Evolutionary conservation across 129 eudicot species (phyloP), one percentile per base, ranked within the genome.

Genomic region (Lactuca sativa): DNA sequence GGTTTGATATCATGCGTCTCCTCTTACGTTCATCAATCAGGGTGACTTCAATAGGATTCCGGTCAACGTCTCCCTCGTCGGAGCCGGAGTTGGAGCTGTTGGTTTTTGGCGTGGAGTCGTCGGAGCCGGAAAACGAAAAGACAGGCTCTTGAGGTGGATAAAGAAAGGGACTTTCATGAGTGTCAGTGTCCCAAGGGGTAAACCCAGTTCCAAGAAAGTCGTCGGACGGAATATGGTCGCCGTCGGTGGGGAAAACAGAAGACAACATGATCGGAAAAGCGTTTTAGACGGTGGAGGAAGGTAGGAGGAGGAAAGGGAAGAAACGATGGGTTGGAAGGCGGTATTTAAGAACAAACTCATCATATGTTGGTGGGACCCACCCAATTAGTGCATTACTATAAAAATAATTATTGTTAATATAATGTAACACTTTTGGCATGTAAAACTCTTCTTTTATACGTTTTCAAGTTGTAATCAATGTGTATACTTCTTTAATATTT

Each of bases 1-100:
- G 90, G 89, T 92, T 92, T 4, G 98, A 92, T 69, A 88, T 62
- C 98, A 86, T 92, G 10, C 98, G 91, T 77, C 86, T 84, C 40
- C 83, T 80, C 79, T 92, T 92, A 11, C 91, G 80, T 12, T 88
- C 98, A 14, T 88, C 96, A 9, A 66, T 38, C 6, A n/a, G 75
- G 34, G 36, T 47, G 4, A 41, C 51, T 13, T 80, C 62, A 3
- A 38, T 30, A 2, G 62, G 82, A 63, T 66, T 53, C 5, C 15
- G 52, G 15, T 47, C 52, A 47, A 47, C 52, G 5, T 47, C 52
- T 54, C 67, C 67, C 6, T 74, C 85, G 44, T 76, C 85, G 0
- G 89, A 86, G 17, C 86, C 77, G 70, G 88, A 81, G 36, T 55
- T 73, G 4, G 80, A 56, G 67, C 62, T 66, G 0, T 43, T 59